Conservation (phyloP, 768 basidiomycete species). For the Leucocoprinus birnbaumii region DNA sequence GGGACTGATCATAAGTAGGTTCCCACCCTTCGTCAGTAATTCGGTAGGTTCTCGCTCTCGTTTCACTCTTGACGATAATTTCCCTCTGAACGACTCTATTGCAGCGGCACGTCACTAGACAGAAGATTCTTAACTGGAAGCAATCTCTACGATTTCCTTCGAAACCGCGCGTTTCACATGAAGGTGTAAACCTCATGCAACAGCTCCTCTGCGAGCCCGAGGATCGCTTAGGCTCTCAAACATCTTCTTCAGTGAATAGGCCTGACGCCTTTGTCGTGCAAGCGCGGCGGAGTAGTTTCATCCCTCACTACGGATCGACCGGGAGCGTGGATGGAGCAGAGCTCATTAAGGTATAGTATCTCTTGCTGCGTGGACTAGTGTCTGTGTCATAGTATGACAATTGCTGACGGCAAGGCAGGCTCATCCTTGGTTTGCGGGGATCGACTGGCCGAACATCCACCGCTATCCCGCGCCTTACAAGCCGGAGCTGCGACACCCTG, state of each 20-base stretch:
- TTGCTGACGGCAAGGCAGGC: slow-evolving; percentile 39
- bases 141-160: slow-evolving; percentile 83
- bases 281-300: slow-evolving; percentile 72
- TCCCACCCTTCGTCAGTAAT: slow-evolving; percentile 94
- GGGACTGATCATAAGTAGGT: slow-evolving; percentile 42
- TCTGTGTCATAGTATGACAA: slow-evolving; percentile 1
- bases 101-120: slow-evolving; percentile 89
- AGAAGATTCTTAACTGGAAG: slow-evolving; percentile 97
- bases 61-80: slow-evolving; percentile 12
- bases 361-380: slow-evolving; percentile 4
- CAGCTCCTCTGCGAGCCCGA: slow-evolving; percentile 93
- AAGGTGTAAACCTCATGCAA: slow-evolving; percentile 85
- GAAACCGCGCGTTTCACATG: slow-evolving; percentile 80
- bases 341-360: slow-evolving; percentile 69
- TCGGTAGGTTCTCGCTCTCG: slow-evolving; percentile 52
- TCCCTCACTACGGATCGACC: slow-evolving; percentile 42
- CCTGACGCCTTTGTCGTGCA: slow-evolving; percentile 78
- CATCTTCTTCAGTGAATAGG: slow-evolving; percentile 62
- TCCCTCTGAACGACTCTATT: slow-evolving; percentile 16
- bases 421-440: slow-evolving; percentile 88
- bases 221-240: slow-evolving; percentile 83
- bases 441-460: slow-evolving; percentile 90
- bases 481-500: slow-evolving; percentile 77
- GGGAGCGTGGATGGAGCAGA: slow-evolving; percentile 81
- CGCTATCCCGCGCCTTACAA: slow-evolving; percentile 83